Conservation (phyloP, 1,139 yeast species). For the Nakaseomyces delphensis region DNA sequence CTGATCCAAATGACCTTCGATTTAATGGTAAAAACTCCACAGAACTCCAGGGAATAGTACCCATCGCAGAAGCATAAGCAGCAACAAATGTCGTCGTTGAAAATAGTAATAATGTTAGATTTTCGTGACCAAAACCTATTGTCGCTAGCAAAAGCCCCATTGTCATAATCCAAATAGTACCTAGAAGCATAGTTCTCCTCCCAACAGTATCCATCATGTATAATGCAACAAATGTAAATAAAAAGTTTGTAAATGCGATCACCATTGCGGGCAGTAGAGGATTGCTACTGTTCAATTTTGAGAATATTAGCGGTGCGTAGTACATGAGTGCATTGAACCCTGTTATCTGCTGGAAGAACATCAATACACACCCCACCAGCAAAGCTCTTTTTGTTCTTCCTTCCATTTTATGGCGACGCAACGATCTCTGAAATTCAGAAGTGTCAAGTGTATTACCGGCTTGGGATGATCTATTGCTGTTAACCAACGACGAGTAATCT, state of each 20-base stretch:
- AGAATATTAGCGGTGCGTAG: slow-evolving; percentile 59
- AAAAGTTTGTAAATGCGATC: slow-evolving; percentile 58
- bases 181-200: slow-evolving; percentile 49
- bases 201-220: slow-evolving; percentile 52
- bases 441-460: background rate
- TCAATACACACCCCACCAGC: slow-evolving; percentile 58
- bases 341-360: slow-evolving; percentile 67
- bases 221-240: slow-evolving; percentile 55
- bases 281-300: slow-evolving; percentile 48
- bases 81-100: slow-evolving; percentile 38
- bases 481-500: slow-evolving; percentile 3
- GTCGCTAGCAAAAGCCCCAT: slow-evolving; percentile 30
- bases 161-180: slow-evolving; percentile 42
- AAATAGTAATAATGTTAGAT: slow-evolving; percentile 24
- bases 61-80: slow-evolving; percentile 40
- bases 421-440: slow-evolving; percentile 2
- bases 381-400: slow-evolving; percentile 49
- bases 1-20: slow-evolving; percentile 39
- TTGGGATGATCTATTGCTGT: background rate
- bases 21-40: slow-evolving; percentile 40
- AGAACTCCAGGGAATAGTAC: slow-evolving; percentile 42
- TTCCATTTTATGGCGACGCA: slow-evolving; percentile 20
- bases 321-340: slow-evolving; percentile 74
- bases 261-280: slow-evolving; percentile 58
- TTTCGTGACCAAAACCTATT: slow-evolving; percentile 21